These are phyloP conservation scores for Yarrowia sp. DNA, from an alignment of 805 yeast species.

Conservation along the genomic window DNA sequence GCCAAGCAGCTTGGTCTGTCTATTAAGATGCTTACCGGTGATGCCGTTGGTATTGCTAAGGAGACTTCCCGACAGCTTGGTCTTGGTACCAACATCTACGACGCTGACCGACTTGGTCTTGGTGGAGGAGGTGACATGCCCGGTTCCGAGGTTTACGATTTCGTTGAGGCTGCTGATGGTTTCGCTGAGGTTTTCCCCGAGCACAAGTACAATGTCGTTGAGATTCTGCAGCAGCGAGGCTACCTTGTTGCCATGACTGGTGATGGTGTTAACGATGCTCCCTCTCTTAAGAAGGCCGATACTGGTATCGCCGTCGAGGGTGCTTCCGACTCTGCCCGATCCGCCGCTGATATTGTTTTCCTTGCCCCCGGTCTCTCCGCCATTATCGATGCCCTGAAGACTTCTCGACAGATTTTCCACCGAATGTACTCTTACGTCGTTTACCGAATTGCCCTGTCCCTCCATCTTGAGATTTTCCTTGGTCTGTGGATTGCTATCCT, in stretches of 20 bases:
- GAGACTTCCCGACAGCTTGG: conserved; percentile 98
- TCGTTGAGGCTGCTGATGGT: conserved; percentile 89
- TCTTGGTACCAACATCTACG: conserved; percentile 92
- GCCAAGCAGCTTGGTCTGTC: conserved; percentile 88
- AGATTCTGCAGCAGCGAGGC: conserved; percentile 61
- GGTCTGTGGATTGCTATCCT: conserved; percentile 96
- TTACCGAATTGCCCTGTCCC: conserved; percentile 94
- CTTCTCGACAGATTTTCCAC: conserved; percentile 97
- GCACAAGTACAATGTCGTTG: conserved; percentile 65
- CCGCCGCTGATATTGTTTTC: conserved; percentile 47
- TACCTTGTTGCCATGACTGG: conserved; percentile 68
- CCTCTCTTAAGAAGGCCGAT: conserved; percentile 66
- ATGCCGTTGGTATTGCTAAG: conserved; percentile 98
- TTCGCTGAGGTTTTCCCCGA: conserved; percentile 73
- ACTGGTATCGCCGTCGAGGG: conserved; percentile 82
- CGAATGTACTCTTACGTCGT: conserved; percentile 98
- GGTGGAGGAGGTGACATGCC: conserved; percentile 68
- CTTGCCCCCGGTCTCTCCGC: conserved; percentile 61
- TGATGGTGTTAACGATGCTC: conserved; percentile 69
- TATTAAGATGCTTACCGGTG: conserved; percentile 98
- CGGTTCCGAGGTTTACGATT: conserved; percentile 63
- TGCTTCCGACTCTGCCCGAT: conserved; percentile 46
- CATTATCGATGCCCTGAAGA: conserved; percentile 65
- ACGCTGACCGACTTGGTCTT: conserved; percentile 94
- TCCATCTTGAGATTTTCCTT: conserved; percentile 89